A percentile compares a stretch with the other conserved stretches of the same genome.
Evolutionary conservation across 495 filamentous ascomycete species (phyloP).

Genomic region (Aspergillus diversus): DNA sequence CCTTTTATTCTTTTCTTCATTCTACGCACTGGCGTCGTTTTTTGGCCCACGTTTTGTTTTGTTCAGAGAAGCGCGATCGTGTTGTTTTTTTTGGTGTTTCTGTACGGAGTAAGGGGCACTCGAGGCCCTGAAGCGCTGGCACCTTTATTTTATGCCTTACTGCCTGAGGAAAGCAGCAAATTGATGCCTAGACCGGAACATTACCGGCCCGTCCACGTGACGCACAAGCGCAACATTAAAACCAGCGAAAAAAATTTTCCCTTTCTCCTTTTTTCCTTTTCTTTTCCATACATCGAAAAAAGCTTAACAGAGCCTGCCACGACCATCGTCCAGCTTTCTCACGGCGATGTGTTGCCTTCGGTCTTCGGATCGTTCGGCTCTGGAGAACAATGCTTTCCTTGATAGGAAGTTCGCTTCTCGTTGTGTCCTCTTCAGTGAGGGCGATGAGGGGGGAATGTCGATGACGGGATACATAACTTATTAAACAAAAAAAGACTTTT

Average conservation of each 20-base stretch:
- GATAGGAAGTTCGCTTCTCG: slow-evolving; percentile 69
- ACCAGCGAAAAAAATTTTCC: slow-evolving; percentile 20
- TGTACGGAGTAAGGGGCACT: background rate
- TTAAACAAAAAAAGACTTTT: background rate
- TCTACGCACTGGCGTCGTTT: too few species aligned
- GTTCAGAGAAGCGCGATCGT: too few species aligned
- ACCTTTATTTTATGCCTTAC: slow-evolving; percentile 12
- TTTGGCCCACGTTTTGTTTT: background rate
- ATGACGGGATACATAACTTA: slow-evolving; percentile 63
- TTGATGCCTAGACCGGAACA: slow-evolving; percentile 22
- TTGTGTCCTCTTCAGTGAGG: slow-evolving; percentile 67
- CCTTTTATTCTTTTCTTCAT: background rate
- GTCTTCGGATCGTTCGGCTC: slow-evolving; percentile 53
- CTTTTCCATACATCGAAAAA: slow-evolving; percentile 55
- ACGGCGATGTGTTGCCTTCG: slow-evolving; percentile 69
- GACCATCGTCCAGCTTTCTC: slow-evolving; percentile 61
- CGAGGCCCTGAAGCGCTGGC: background rate
- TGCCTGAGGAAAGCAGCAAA: slow-evolving; percentile 1
- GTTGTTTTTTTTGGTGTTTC: background rate
- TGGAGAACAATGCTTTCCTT: slow-evolving; percentile 60
- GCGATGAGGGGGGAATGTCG: slow-evolving; percentile 68
- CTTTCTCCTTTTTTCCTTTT: slow-evolving; percentile 37
- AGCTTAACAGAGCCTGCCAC: slow-evolving; percentile 62
- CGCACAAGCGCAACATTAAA: slow-evolving; percentile 31
- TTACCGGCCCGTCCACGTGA: slow-evolving; percentile 36